These are phyloP conservation scores for Arachnomyces sp. DNA, from an alignment of 2,329 filamentous ascomycete genomes.

Conservation along the genomic window DNA sequence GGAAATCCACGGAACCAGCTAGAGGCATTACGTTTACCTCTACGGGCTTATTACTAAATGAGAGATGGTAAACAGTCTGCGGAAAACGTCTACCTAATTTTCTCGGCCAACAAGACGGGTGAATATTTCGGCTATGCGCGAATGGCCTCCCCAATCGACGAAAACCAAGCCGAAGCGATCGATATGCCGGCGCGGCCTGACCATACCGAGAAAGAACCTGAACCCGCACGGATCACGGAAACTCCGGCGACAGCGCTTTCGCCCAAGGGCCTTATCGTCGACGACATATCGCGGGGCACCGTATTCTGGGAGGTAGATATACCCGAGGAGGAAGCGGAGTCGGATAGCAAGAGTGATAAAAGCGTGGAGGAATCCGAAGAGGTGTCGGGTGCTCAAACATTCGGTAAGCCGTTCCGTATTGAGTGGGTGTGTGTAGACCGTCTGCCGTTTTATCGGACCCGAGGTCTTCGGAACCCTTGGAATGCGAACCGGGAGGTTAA, in stretches of 20 bases:
- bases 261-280: slow-evolving; percentile 79
- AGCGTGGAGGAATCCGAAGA: slow-evolving; percentile 42
- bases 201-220: slow-evolving; percentile 47
- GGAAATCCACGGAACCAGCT: slow-evolving; percentile 11
- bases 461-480: slow-evolving; percentile 85
- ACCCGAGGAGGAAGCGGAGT: slow-evolving; percentile 42
- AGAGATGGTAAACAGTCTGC: slow-evolving; percentile 47
- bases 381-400: slow-evolving; percentile 55
- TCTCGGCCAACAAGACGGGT: slow-evolving; percentile 94
- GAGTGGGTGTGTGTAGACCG: slow-evolving; percentile 81
- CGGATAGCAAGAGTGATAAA: slow-evolving; percentile 31
- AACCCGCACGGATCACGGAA: slow-evolving; percentile 69
- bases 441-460: slow-evolving; percentile 80
- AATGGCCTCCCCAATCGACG: slow-evolving; percentile 77
- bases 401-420: slow-evolving; percentile 86
- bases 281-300: slow-evolving; percentile 86
- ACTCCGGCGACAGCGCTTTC: slow-evolving; percentile 71
- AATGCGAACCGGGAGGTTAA: slow-evolving; percentile 94
- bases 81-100: slow-evolving; percentile 83
- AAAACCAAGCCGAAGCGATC: slow-evolving; percentile 63
- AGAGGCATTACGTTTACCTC: slow-evolving; percentile 7
- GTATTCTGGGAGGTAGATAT: slow-evolving; percentile 90
- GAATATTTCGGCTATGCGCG: slow-evolving; percentile 94
- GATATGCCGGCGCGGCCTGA: slow-evolving; percentile 62
- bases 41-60: slow-evolving; percentile 3